Evolutionary conservation across 2,329 filamentous ascomycete genomes (phyloP).

Genomic region (Pyrenochaeta sp.): DNA sequence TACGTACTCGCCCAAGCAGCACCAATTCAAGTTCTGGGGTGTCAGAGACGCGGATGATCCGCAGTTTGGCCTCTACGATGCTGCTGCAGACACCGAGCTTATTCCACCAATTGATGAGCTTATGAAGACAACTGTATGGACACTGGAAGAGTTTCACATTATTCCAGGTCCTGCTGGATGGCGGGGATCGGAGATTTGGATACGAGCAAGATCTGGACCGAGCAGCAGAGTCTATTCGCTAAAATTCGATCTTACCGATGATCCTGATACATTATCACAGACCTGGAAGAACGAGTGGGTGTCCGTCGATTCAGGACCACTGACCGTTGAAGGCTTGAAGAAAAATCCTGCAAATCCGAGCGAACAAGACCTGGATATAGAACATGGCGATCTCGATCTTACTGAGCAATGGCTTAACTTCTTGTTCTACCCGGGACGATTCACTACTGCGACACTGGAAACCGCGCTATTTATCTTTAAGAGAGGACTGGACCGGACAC

Average conservation of each 20-base stretch:
- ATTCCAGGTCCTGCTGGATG: conserved; percentile 49
- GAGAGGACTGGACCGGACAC: conserved; percentile 60
- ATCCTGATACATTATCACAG: conserved; percentile 68
- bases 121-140: conserved; percentile 62
- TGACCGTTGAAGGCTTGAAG: conserved; percentile 53
- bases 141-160: conserved; percentile 58
- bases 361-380: conserved; percentile 40
- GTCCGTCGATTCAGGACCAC: conserved; percentile 53
- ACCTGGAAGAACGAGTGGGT: conserved; percentile 70
- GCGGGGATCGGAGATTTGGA: conserved; percentile 56
- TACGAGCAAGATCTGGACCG: conserved; percentile 64
- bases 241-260: conserved; percentile 73
- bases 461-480: conserved; percentile 85
- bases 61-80: conserved; percentile 71
- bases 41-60: conserved; percentile 68
- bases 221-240: conserved; percentile 73
- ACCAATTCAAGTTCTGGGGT: conserved; percentile 95
- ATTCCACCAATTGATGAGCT: conserved; percentile 67
- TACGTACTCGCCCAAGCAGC: conserved; percentile 87
- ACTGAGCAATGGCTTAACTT: conserved; percentile 84
- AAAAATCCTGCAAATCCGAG: conserved; percentile 49
- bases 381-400: conserved; percentile 59
- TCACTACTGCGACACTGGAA: conserved; percentile 80
- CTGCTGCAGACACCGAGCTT: conserved; percentile 70
- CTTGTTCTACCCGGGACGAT: conserved; percentile 83